phyloP scores from a whole-genome alignment of 257 asterid species.

The Verbena officinalis region DNA sequence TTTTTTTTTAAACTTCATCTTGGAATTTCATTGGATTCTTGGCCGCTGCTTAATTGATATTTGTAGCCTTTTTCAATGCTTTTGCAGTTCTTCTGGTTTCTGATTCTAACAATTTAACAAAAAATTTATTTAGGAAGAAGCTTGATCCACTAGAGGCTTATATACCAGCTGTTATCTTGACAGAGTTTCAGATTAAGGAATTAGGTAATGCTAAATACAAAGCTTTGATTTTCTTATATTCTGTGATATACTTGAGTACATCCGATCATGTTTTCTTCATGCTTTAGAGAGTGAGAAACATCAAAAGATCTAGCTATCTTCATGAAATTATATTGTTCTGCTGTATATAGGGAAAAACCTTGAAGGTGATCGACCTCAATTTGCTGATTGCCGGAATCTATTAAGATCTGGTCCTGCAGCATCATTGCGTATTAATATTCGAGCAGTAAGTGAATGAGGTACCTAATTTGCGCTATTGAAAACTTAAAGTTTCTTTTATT shows the following conservation, averaged over 20 bases:
- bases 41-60: background rate
- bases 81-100: background rate
- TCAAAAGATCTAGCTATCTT: background rate
- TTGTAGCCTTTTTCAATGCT: background rate
- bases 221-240: background rate
- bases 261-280: background rate
- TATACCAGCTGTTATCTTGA: constrained; percentile 84
- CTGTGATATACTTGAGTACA: background rate
- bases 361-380: constrained; percentile 67
- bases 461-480: too few species aligned
- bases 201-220: constrained; percentile 71
- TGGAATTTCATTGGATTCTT: too few species aligned
- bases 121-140: constrained; percentile 64
- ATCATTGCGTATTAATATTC: constrained; percentile 87
- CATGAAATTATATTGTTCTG: constrained; percentile 1
- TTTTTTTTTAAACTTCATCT: too few species aligned
- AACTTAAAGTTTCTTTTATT: too few species aligned
- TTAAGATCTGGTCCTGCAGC: constrained; percentile 94
- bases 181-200: constrained; percentile 88
- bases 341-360: constrained; percentile 64
- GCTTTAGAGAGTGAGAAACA: background rate
- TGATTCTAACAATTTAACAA: constrained; percentile 1
- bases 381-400: constrained; percentile 77
- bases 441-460: constrained; percentile 74
- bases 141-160: constrained; percentile 94